Base-by-base conservation (phyloP, 2,329 filamentous ascomycete genomes). In the Colletotrichum sp. region DNA sequence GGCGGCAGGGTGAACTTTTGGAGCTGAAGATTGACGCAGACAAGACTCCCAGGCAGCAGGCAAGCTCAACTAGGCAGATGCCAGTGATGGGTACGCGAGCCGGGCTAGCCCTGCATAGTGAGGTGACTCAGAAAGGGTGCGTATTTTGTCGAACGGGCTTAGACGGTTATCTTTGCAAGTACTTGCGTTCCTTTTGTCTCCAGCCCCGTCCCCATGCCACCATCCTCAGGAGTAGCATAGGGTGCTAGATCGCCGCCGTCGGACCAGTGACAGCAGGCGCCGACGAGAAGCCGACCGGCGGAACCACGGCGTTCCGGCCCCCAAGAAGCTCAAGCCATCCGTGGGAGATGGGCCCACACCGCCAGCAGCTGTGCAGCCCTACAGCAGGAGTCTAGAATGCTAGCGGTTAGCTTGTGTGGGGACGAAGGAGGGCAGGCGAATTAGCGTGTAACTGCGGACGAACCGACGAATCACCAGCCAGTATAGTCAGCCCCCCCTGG, bases 281-380 rank as follows among this genome's bases (percentile, higher is more conserved):
- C 25, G 63, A n/a, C 36, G 9, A 28, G 27, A 39, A 64, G 39
- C 44, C 25, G 15, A 48, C 15, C 34, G 12, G 27, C 44, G 61
- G 32, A 39, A 30, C 36, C n/a, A 19, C n/a, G 39, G 63, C 39
- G 66, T 68, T 57, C 48, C 48, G 48, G 48, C 66, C 64, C 64
- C 66, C 48, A 68, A 68, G 27, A 25, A 68, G 70, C 63, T 68
- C 55, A 36, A 68, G 64, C 64, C 52, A 55, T 28, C 57, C 28
- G 55, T 63, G 30, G 27, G 11, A 34, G 34, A 22, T 34, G 16
- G 68, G 15, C 16, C 72, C 72, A 72, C 55, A 52, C 34, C 57
- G 61, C 68, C 72, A 75, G 72, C 63, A 74, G 59, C 63, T 55
- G 72, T 67, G 72, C 72, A 75, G 72, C 72, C 72, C 72, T 72